Percentiles rank a stretch among this genome's conserved stretches.
Evolutionary conservation across 1,139 yeast genomes (phyloP).

Genomic region (Zygosaccharomyces sapae): DNA sequence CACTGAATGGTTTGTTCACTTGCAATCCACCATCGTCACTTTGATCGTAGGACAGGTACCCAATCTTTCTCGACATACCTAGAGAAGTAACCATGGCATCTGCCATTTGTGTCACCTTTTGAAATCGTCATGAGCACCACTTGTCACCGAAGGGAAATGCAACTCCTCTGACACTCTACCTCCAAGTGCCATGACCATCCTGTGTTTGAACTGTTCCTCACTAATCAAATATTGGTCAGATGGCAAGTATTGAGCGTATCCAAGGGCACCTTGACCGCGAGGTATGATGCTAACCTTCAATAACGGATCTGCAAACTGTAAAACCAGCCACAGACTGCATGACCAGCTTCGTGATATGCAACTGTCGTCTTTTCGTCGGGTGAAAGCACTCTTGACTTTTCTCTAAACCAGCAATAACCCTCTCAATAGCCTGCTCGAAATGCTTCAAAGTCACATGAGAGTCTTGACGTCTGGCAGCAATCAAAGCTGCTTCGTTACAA

Average conservation of each 20-base stretch:
- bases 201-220: slow-evolving; percentile 71
- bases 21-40: slow-evolving; percentile 47
- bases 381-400: slow-evolving; percentile 78
- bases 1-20: slow-evolving; percentile 87
- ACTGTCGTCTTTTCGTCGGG: slow-evolving; percentile 83
- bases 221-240: slow-evolving; percentile 84
- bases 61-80: slow-evolving; percentile 87
- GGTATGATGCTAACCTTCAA: slow-evolving; percentile 95
- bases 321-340: slow-evolving; percentile 97
- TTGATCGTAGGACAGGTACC: slow-evolving; percentile 71
- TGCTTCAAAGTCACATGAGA: slow-evolving; percentile 66
- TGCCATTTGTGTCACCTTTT: slow-evolving; percentile 96
- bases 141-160: slow-evolving; percentile 82
- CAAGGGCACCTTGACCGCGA: slow-evolving; percentile 92
- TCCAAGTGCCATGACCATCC: slow-evolving; percentile 96
- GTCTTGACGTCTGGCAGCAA: slow-evolving; percentile 83
- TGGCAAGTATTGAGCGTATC: slow-evolving; percentile 97
- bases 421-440: slow-evolving; percentile 93
- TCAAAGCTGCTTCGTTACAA: slow-evolving; percentile 93
- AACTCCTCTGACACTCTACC: slow-evolving; percentile 95
- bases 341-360: slow-evolving; percentile 98
- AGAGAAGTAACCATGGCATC: slow-evolving; percentile 84
- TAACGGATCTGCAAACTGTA: slow-evolving; percentile 85
- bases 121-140: slow-evolving; percentile 95
- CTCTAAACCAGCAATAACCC: slow-evolving; percentile 95